Base-by-base conservation (phyloP, 495 filamentous ascomycete genomes). In the Letharia columbiana region DNA sequence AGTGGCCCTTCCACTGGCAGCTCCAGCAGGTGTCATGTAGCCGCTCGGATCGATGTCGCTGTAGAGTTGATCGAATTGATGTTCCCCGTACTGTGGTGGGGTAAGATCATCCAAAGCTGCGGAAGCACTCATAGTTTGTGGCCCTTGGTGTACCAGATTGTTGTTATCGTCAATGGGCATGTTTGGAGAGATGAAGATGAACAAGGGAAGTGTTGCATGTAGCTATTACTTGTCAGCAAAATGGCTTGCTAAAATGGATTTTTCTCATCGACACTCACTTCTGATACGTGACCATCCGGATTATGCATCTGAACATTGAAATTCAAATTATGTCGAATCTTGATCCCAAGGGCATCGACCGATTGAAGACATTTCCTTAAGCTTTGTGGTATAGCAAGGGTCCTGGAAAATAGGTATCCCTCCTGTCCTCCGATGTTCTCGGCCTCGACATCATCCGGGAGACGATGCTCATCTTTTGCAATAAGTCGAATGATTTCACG, bases 181-280 rank as follows among this genome's bases (percentile, higher is more conserved):
- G 71, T 91, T 89, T 20, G 94, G 94, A 17, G 94, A 98, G 68
- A 98, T 96, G 76, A 93, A 96, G 42, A 98, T 86, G 41, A 87
- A 87, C 41, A 98, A 83, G 5, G 92, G 91, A 35, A 97, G 82
- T 23, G 89, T 90, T 52, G 91, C 91, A 28, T 92, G 89, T 59
- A 97, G 83, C 84, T 89, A 67, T 45, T 41, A 20, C 17, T 59
- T 28, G 64, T 75, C 64, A 75, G 69, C 52, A 28, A 28, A 39
- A 11, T 42, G 33, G 62, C 39, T 17, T 20, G 50, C 9, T 5
- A 33, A 15, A 8, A 47, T 9, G n/a, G 4, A 5, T 35, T 15
- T 4, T 10, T 33, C 40, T 50, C 62, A 37, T 39, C 47, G 13
- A 45, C 11, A 62, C 81, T 68, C 77, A 90, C 87, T 80, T 97